Conservation (phyloP, 176 grass and related monocot genomes). For the Musa itinerans region DNA sequence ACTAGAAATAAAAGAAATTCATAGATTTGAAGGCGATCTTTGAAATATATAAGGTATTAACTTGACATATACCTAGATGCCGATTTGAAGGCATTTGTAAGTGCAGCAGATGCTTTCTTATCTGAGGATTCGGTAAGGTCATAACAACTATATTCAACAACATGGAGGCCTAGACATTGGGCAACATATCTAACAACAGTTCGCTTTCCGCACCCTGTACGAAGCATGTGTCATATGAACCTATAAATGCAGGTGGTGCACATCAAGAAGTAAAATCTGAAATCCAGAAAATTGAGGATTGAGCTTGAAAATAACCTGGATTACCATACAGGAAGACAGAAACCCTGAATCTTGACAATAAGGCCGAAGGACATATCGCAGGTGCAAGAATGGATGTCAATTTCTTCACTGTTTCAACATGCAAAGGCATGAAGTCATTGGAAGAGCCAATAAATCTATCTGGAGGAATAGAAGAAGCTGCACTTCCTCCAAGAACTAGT, state of each 20-base stretch:
- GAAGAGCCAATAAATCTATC: constrained; percentile 43
- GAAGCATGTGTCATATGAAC: not conserved
- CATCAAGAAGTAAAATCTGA: not conserved
- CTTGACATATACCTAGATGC: constrained; percentile 45
- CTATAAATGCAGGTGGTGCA: constrained; percentile 14
- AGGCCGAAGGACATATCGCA: constrained; percentile 61
- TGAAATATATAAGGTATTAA: not conserved
- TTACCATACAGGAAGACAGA: constrained; percentile 69
- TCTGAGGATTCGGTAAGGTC: constrained; percentile 71
- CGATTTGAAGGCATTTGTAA: constrained; percentile 71
- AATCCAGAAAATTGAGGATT: not conserved
- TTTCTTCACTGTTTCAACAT: constrained; percentile 57
- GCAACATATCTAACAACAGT: constrained; percentile 72
- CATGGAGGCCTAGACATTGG: constrained; percentile 60
- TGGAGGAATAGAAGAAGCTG: constrained; percentile 57
- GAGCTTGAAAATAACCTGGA: constrained; percentile 43
- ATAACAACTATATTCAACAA: constrained; percentile 83
- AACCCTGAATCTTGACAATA: constrained; percentile 76
- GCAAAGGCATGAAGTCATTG: constrained; percentile 53
- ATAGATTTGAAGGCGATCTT: not conserved
- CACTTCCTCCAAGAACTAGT: constrained; percentile 80
- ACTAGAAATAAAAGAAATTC: constrained; percentile 13
- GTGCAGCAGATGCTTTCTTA: constrained; percentile 59
- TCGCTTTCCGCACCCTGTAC: constrained; percentile 74
- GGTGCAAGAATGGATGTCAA: constrained; percentile 77